Evolutionary conservation across 495 filamentous ascomycete species (phyloP).

Genomic region (Astrothelium macrocarpum): DNA sequence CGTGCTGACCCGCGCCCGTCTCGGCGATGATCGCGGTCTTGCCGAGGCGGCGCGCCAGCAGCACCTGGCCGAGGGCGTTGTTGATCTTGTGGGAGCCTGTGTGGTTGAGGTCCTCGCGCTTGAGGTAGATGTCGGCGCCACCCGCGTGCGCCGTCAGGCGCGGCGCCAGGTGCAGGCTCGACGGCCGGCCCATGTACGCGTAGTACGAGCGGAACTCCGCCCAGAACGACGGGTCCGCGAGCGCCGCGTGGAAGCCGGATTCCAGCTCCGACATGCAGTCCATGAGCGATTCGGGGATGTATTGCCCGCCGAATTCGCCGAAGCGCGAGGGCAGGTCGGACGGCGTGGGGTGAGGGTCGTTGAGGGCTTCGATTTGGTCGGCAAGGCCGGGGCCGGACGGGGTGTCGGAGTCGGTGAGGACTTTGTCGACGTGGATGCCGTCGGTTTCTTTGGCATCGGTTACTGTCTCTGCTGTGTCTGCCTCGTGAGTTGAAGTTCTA

Average conservation of each 20-base stretch:
- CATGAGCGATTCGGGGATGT: conserved; percentile 96
- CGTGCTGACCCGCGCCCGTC: conserved; percentile 93
- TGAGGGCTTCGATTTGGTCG: conserved; percentile 67
- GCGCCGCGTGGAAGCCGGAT: conserved; percentile 75
- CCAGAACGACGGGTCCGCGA: conserved; percentile 87
- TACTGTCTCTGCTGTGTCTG: conserved; percentile 56
- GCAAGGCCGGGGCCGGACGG: conserved; percentile 50
- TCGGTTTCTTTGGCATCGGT: conserved; percentile 43
- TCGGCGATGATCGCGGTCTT: conserved; percentile 94
- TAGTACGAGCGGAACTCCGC: conserved; percentile 95
- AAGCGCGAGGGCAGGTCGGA: conserved; percentile 69
- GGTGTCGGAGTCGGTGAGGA: conserved; percentile 52
- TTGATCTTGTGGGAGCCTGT: conserved; percentile 92
- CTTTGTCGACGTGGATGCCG: conserved; percentile 48
- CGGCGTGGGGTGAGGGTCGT: conserved; percentile 41
- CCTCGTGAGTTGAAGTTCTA: conserved; percentile 43
- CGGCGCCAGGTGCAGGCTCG: conserved; percentile 79
- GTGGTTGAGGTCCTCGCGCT: conserved; percentile 83
- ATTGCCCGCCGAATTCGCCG: conserved; percentile 97
- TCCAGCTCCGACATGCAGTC: conserved; percentile 90
- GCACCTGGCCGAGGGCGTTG: conserved; percentile 82
- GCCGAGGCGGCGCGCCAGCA: conserved; percentile 69
- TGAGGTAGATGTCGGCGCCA: conserved; percentile 90
- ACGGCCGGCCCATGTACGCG: conserved; percentile 92
- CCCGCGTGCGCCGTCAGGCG: conserved; percentile 79